Base-by-base conservation (phyloP, 169 alveolate species). In the Cryptosporidium meleagridis region DNA sequence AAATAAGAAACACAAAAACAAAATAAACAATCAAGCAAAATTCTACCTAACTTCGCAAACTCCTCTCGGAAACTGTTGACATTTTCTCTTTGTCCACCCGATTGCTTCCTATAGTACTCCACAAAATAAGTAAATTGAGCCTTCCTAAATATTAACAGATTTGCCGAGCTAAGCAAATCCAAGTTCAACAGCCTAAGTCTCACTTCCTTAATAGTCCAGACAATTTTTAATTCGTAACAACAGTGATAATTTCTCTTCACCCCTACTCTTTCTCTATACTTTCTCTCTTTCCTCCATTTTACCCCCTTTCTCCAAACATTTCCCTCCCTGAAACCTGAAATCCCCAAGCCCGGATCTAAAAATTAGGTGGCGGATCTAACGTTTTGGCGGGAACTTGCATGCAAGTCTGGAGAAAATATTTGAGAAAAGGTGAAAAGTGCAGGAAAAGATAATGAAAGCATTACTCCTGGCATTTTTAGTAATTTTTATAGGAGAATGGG, bases 301-400 rank as follows among this genome's bases (percentile, higher is more conserved):
- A 0, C 9, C 26, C 35, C 9, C 26, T 21, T 2, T n/a, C 67
- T 55, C 37, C 35, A 6, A 26, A 9, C 1, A 55, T 26, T 59
- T 6, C 69, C 33, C 65, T 37, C 44, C 44, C 44, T 37, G 9
- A 37, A 18, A 53, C 65, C 35, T 31, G 0, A 3, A 14, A 31
- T 31, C 35, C 2, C 33, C 3, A 5, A n/a, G 67, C 9, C 65
- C 14, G 67, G 67, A 61, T 80, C 75, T 62, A 67, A 75, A 61
- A 80, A 59, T 59, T 35, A 1, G 39, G 68, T 31, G 69, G 67
- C 67, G 67, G 67, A 55, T 55, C 67, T 55, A 21, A 8, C 14
- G 12, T 55, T 55, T 55, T 55, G 72, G 72, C 72, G 72, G 72
- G 72, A 9, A 26, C 1, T 2, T 59, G 26, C 72, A 65, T 65